Conservation (phyloP, 2,329 filamentous ascomycete species). For the Teratosphaeria pseudoeucalypti region DNA sequence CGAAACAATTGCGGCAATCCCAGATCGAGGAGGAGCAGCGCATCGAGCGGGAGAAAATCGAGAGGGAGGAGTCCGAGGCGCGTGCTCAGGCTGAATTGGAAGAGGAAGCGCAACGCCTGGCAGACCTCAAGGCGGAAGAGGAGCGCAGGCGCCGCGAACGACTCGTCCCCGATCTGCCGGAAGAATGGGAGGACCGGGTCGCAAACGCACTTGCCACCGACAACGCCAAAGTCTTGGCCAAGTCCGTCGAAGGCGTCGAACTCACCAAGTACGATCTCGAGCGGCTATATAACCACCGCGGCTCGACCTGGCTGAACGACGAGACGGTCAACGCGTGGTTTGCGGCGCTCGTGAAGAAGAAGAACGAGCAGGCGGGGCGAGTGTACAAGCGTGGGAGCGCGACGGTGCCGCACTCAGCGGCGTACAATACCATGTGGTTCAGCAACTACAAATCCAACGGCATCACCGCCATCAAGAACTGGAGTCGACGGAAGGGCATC, state of each 20-base stretch:
- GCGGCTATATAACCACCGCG: slow-evolving; percentile 38
- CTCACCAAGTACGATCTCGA: slow-evolving; percentile 51
- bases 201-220: slow-evolving; percentile 21
- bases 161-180: slow-evolving; percentile 22
- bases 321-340: slow-evolving; percentile 62
- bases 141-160: neutral
- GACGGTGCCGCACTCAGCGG: slow-evolving; percentile 48
- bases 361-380: slow-evolving; percentile 45
- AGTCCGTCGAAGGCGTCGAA: slow-evolving; percentile 27
- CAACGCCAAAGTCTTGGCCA: slow-evolving; percentile 18
- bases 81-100: neutral
- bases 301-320: slow-evolving; percentile 58
- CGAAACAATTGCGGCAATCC: neutral
- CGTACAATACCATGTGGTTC: slow-evolving; percentile 58
- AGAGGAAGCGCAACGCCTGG: neutral
- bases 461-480: slow-evolving; percentile 42
- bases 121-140: neutral
- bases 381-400: slow-evolving; percentile 35
- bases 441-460: slow-evolving; percentile 42
- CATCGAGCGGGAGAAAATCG: neutral
- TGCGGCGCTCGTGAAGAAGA: slow-evolving; percentile 45
- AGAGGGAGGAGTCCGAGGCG: neutral
- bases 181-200: slow-evolving; percentile 32
- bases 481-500: slow-evolving; percentile 49
- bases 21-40: neutral